Evolutionary conservation across 225 moss, liverwort and hornwort genomes (phyloP), one percentile per base, ranked within the genome.

Genomic region (Bryoerythrophyllum caledonicum): DNA sequence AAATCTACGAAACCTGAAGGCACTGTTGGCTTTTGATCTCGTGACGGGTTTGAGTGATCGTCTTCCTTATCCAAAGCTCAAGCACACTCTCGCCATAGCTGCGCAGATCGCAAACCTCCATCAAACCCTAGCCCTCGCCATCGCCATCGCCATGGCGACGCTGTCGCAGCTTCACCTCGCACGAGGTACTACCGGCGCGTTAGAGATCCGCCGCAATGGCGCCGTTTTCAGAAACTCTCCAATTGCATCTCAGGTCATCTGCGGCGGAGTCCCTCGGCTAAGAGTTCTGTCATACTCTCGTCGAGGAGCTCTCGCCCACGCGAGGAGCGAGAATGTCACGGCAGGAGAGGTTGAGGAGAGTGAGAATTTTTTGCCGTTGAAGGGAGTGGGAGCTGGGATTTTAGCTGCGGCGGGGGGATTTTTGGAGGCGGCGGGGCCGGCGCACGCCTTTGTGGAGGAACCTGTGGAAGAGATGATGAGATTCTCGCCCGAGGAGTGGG

Each of bases 391-490:
- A 62, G 13, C 60, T 26, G 54, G 54, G 14, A 60, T 14, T 32
- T n/a, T 14, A 46, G 72, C 46, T 0, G 55, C 74, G 19, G 63
- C 75, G 8, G 67, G 58, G 17, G 5, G 66, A 37, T 58, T 86
- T 71, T 44, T 92, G 71, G 72, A 37, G 61, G 26, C 64, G 40
- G 32, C 80, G 6, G 68, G 60, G 34, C 55, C 84, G 1, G 82
- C 80, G 10, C 65, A 75, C 15, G 87, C 84, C 0, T 8, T 67
- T n/a, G 44, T 78, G 1, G 24, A 2, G n/a, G 84, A 84, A 0
- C 57, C 68, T 1, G 13, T 34, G 23, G 84, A 82, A 78, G 84
- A 84, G 66, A 74, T 85, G 77, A 85, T 84, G 82, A 68, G 84
- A 40, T 83, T 88, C 30, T 58, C 72, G 3, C 82, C 83, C 0